Percentiles rank a stretch among this genome's conserved stretches.
These are phyloP conservation scores for Aspergillus sp. DNA, from an alignment of 2,329 filamentous ascomycete genomes.

Conservation along the genomic window DNA sequence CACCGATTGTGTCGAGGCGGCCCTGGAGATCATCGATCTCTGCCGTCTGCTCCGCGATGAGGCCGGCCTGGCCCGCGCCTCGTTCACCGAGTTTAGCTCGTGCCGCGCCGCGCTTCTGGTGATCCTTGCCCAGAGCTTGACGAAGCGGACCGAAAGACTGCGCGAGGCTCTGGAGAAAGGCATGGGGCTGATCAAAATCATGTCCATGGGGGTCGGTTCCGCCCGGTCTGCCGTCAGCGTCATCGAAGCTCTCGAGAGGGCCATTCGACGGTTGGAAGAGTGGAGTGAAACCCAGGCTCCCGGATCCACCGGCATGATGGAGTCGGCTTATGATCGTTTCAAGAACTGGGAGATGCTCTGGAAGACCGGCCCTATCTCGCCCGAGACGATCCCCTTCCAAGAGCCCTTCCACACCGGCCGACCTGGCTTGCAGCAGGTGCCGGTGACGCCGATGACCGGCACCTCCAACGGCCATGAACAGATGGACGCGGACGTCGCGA, in stretches of 20 bases:
- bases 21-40: slow-evolving; percentile 51
- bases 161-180: slow-evolving; percentile 50
- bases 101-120: slow-evolving; percentile 56
- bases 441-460: slow-evolving; percentile 23
- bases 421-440: slow-evolving; percentile 14
- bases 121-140: slow-evolving; percentile 40
- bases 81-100: slow-evolving; percentile 57
- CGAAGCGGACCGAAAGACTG: slow-evolving; percentile 42
- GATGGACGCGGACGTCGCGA: slow-evolving; percentile 22
- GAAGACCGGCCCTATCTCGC: slow-evolving; percentile 41
- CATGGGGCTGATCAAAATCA: slow-evolving; percentile 52
- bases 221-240: slow-evolving; percentile 55
- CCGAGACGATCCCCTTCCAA: slow-evolving; percentile 27
- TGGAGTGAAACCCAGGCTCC: slow-evolving; percentile 38
- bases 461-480: slow-evolving; percentile 15
- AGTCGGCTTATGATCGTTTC: slow-evolving; percentile 52
- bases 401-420: slow-evolving; percentile 14
- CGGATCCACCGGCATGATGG: slow-evolving; percentile 33
- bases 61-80: slow-evolving; percentile 55
- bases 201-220: slow-evolving; percentile 54
- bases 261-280: slow-evolving; percentile 46
- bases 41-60: slow-evolving; percentile 51
- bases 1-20: slow-evolving; percentile 54
- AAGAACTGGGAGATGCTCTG: slow-evolving; percentile 55
- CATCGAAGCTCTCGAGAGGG: slow-evolving; percentile 53